Percentiles rank a stretch among this genome's conserved stretches.
Conservation (phyloP, 2,329 filamentous ascomycete genomes). For the Hypomyces perniciosus region DNA sequence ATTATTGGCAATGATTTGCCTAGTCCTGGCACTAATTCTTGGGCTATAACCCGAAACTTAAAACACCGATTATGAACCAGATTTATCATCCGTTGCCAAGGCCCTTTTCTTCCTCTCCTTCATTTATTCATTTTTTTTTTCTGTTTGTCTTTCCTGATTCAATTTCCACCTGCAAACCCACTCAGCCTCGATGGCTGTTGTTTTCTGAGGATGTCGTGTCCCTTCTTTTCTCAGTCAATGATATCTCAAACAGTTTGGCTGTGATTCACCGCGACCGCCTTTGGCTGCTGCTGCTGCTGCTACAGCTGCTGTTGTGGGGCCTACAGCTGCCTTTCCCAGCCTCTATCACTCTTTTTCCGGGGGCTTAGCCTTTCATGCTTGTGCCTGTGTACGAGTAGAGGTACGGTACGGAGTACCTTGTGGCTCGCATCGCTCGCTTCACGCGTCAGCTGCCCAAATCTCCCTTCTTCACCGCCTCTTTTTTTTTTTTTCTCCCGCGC, state of each 20-base stretch:
- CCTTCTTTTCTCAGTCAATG: not conserved
- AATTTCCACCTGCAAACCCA: not conserved
- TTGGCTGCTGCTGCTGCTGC: not conserved
- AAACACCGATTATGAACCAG: not conserved
- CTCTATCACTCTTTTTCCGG: no score
- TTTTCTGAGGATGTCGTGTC: not conserved
- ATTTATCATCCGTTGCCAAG: not conserved
- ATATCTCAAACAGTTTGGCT: not conserved
- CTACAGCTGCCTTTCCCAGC: not conserved
- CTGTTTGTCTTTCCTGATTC: not conserved
- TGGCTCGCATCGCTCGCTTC: not conserved
- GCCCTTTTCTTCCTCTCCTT: no score
- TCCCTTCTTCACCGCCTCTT: not conserved
- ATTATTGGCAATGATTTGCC: not conserved
- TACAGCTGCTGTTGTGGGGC: not conserved
- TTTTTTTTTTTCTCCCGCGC: not conserved
- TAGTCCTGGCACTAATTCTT: no score
- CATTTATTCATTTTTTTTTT: not conserved
- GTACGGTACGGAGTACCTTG: not conserved
- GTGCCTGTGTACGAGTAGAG: not conserved
- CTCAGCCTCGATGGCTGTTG: not conserved
- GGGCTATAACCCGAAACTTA: not conserved
- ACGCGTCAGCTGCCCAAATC: not conserved
- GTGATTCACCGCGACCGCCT: constrained; percentile 1
- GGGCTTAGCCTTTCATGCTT: no score